A percentile compares a stretch with the other conserved stretches of the same genome.
phyloP scores from a whole-genome alignment of 148 eudicot genomes.

The Camellia lanceoleosa region DNA sequence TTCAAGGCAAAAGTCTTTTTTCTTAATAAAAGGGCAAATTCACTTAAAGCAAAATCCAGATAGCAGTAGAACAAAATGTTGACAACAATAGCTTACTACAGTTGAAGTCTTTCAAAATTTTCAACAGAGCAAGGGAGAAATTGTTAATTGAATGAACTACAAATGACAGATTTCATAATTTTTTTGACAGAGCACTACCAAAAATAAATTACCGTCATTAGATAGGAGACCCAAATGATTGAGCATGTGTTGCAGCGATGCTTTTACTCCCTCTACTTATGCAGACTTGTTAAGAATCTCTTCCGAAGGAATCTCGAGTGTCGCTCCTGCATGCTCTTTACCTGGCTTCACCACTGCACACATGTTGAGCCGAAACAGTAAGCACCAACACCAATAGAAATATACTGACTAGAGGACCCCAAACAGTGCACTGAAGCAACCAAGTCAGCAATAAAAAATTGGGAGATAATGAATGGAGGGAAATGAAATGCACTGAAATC shows the following conservation, averaged over 20 bases:
- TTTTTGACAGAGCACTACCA: neutral
- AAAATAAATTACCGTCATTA: neutral
- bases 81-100: neutral
- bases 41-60: no score
- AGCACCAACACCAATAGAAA: neutral
- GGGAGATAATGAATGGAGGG: no score
- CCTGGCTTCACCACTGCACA: conserved; percentile 62
- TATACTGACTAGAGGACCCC: neutral
- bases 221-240: neutral
- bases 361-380: neutral
- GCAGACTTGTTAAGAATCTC: conserved; percentile 52
- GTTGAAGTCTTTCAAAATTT: neutral
- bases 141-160: neutral
- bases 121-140: neutral
- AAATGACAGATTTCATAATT: neutral
- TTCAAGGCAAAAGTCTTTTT: no score
- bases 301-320: conserved; percentile 71
- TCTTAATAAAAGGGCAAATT: no score
- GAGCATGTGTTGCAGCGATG: neutral
- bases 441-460: neutral
- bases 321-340: conserved; percentile 75
- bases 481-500: neutral
- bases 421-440: neutral
- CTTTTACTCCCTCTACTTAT: conserved; percentile 5
- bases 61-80: neutral